phyloP scores from a whole-genome alignment of 345 rosid species.

The Dovyalis caffra region DNA sequence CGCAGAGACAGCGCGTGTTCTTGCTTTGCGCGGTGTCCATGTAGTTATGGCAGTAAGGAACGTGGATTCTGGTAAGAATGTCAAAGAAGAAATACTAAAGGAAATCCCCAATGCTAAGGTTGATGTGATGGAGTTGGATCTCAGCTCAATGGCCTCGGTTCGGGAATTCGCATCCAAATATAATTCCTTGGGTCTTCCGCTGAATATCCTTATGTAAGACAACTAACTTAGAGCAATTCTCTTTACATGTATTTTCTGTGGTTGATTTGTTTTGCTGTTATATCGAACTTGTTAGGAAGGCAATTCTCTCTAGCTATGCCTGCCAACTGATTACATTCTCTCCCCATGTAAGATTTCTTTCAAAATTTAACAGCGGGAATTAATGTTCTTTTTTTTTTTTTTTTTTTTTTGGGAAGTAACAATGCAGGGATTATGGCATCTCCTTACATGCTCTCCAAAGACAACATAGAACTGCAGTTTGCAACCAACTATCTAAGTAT shows the following conservation, averaged over 20 bases:
- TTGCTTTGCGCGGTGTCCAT: slow-evolving; percentile 29
- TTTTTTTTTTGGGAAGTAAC: too few relatives aligned
- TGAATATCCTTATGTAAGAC: slow-evolving; percentile 45
- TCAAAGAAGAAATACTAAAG: slow-evolving; percentile 32
- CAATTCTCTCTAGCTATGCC: background rate
- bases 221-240: background rate
- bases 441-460: slow-evolving; percentile 34
- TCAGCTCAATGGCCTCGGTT: slow-evolving; percentile 41
- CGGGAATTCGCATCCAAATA: slow-evolving; percentile 35
- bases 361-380: background rate
- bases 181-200: slow-evolving; percentile 30
- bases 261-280: background rate
- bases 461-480: slow-evolving; percentile 30
- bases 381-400: slow-evolving; percentile 8
- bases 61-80: slow-evolving; percentile 28
- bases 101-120: slow-evolving; percentile 22
- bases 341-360: background rate
- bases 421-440: slow-evolving; percentile 37
- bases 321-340: background rate
- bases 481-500: slow-evolving; percentile 33
- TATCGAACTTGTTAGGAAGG: background rate
- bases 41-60: slow-evolving; percentile 36
- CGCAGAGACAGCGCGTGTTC: slow-evolving; percentile 37
- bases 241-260: background rate
- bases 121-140: slow-evolving; percentile 44